These are phyloP conservation scores for Verbena officinalis DNA, from an alignment of 257 asterid genomes.

Conservation along the genomic window DNA sequence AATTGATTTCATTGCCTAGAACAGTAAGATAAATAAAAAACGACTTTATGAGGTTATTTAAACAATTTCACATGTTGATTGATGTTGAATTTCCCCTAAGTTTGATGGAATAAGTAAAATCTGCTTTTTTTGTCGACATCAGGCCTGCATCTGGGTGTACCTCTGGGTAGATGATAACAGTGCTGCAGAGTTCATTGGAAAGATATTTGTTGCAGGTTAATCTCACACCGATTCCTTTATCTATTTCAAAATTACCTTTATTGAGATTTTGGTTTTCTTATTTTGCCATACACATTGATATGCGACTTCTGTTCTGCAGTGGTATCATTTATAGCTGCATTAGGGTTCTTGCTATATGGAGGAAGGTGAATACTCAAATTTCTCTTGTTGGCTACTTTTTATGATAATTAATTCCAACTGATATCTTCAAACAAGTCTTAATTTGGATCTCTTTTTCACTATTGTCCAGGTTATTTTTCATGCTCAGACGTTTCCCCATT, in stretches of 20 bases:
- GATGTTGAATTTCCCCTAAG: background rate
- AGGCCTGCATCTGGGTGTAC: constrained; percentile 82
- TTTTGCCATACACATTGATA: constrained; percentile 5
- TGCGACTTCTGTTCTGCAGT: constrained; percentile 47
- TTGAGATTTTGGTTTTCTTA: constrained; percentile 22
- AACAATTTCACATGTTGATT: background rate
- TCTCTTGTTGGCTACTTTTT: background rate
- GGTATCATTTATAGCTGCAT: constrained; percentile 73
- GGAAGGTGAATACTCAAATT: constrained; percentile 64
- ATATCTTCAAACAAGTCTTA: constrained; percentile 25
- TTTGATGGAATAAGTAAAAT: constrained; percentile 2
- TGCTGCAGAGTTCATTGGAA: constrained; percentile 59
- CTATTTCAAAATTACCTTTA: constrained; percentile 13
- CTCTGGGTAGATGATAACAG: constrained; percentile 69
- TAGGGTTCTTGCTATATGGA: constrained; percentile 82
- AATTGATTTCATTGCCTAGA: background rate
- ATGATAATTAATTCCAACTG: constrained; percentile 15
- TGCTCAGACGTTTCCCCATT: constrained; percentile 89
- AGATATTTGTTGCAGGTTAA: constrained; percentile 83
- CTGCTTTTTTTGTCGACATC: constrained; percentile 21
- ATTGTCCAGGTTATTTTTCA: constrained; percentile 70
- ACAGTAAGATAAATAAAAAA: background rate
- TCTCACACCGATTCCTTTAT: constrained; percentile 24
- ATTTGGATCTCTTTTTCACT: constrained; percentile 4
- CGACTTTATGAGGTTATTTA: background rate